Evolutionary conservation across 495 filamentous ascomycete species (phyloP), one percentile per base, ranked within the genome.

Genomic region (Aspergillus saccharolyticus): DNA sequence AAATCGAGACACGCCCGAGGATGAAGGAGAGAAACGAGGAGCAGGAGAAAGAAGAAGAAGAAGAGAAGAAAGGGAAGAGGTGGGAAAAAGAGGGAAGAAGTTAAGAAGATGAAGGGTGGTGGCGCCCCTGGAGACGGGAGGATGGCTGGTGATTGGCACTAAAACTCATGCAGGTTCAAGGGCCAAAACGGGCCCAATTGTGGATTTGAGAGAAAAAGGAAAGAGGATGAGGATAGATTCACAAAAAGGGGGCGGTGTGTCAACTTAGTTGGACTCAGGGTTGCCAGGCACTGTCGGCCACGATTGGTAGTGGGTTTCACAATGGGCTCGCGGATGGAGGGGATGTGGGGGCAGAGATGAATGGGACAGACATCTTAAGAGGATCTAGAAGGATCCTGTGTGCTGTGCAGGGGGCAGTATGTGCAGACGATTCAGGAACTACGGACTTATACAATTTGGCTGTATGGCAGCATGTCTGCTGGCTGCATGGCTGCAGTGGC

Each of bases 1-100:
- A 69, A 59, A 63, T 63, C 58, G 52, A 39, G 52, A 56, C 48
- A 55, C 46, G 58, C 58, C 45, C 57, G 55, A 70, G 69, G 71
- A 69, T 68, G 65, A 62, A 71, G 68, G 67, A 72, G 66, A 68
- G 66, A 58, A 59, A 68, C 67, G 71, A 73, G 63, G 70, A 70
- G 72, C 61, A 56, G 55, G 46, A 43, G 59, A 60, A 57, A 51
- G 39, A 57, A 69, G 62, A 64, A 64, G 53, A 63, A 55, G 30
- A 68, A 52, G 61, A 62, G 59, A 55, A 65, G 58, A 54, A 52
- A 30, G 49, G 42, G 50, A 56, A 56, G 7, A 43, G 47, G 50
- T 20, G 19, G 44, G 44, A 54, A 7, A 9, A 50, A 52, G 18
- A 59, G 53, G 63, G 55, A 56, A 49, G 17, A 17, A 49, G 45